These are phyloP conservation scores for Tephrocybe sp. DNA, from an alignment of 768 basidiomycete genomes.

Conservation along the genomic window DNA sequence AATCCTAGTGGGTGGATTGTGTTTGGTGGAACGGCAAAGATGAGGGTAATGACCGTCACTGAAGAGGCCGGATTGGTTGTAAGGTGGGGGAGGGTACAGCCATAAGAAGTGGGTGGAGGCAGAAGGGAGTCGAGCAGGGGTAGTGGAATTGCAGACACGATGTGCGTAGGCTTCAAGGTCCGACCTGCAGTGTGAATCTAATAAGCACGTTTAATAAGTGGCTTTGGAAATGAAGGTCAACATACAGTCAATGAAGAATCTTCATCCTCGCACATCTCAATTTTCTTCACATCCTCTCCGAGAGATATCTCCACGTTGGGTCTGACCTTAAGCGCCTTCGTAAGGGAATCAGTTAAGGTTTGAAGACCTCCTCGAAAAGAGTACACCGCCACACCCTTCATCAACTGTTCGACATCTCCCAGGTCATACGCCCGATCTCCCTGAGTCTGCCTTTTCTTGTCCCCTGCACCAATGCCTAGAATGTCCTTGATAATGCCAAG, in stretches of 20 bases:
- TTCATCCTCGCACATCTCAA: constrained; percentile 33
- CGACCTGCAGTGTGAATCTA: constrained; percentile 10
- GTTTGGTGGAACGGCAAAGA: constrained; percentile 59
- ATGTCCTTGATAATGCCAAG: constrained; percentile 47
- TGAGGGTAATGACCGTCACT: constrained; percentile 86
- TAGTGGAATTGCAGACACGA: constrained; percentile 80
- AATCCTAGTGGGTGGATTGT: not conserved
- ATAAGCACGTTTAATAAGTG: not conserved
- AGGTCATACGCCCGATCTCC: constrained; percentile 38
- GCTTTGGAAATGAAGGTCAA: constrained; percentile 7
- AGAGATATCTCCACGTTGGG: constrained; percentile 60
- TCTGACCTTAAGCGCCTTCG: constrained; percentile 38
- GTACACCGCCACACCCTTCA: constrained; percentile 72
- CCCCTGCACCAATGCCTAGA: constrained; percentile 14
- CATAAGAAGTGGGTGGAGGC: constrained; percentile 21
- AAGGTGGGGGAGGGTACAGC: constrained; percentile 57
- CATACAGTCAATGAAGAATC: constrained; percentile 45
- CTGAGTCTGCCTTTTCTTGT: constrained; percentile 12
- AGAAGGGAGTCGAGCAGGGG: constrained; percentile 48
- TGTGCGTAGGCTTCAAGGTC: constrained; percentile 50
- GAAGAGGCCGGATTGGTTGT: constrained; percentile 70
- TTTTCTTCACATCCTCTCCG: constrained; percentile 36
- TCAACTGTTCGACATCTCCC: constrained; percentile 44
- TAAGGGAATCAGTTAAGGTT: constrained; percentile 61
- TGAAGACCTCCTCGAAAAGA: constrained; percentile 80